These are phyloP conservation scores for Neonectria magnoliae DNA, from an alignment of 2,329 filamentous ascomycete genomes.

Conservation along the genomic window DNA sequence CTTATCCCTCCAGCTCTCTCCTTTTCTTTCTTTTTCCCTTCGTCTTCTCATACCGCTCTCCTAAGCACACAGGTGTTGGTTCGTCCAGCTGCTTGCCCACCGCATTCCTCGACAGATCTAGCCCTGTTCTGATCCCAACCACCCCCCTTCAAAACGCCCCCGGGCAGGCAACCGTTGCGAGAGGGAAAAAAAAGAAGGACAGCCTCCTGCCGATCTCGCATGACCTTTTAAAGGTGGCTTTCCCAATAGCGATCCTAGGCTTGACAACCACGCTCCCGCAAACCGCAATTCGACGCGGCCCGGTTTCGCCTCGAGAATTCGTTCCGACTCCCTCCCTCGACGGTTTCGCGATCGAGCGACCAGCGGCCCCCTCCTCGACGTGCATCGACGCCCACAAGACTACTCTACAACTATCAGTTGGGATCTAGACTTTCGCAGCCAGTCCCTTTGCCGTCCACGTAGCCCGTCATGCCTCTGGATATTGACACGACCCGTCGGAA, in stretches of 20 bases:
- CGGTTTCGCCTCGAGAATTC: constrained; percentile 17
- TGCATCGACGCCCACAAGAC: constrained; percentile 30
- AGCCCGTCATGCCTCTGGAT: constrained; percentile 48
- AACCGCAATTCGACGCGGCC: constrained; percentile 4
- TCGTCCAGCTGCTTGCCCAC: constrained; percentile 12
- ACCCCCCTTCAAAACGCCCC: constrained; percentile 37
- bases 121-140: constrained; percentile 27
- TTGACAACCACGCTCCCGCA: neutral
- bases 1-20: neutral
- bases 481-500: constrained; percentile 90
- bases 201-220: constrained; percentile 35
- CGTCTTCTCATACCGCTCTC: constrained; percentile 1
- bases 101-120: constrained; percentile 23
- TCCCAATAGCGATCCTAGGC: neutral
- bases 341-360: constrained; percentile 33
- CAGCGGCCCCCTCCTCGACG: constrained; percentile 18
- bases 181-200: constrained; percentile 10
- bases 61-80: constrained; percentile 1
- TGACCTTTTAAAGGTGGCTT: constrained; percentile 26
- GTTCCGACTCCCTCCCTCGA: constrained; percentile 28
- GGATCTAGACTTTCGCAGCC: neutral
- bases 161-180: constrained; percentile 34
- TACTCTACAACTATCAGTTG: neutral
- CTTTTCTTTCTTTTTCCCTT: constrained; percentile 13
- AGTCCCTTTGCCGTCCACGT: constrained; percentile 1